These are phyloP conservation scores for Lasiosphaeria miniovina DNA, from an alignment of 495 filamentous ascomycete species.

Conservation along the genomic window DNA sequence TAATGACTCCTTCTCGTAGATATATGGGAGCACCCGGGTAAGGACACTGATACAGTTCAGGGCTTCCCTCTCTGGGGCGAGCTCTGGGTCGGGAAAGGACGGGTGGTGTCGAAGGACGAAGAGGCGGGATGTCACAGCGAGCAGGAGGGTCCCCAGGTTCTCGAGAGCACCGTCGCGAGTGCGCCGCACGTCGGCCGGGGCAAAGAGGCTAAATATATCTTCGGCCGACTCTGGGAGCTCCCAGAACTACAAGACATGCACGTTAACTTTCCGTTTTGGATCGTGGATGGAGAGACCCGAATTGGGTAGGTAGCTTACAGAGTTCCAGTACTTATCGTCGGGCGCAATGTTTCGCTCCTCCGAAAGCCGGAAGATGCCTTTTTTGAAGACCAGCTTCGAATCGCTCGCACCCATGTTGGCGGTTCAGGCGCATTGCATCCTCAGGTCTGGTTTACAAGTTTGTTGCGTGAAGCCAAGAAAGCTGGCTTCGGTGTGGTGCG, in stretches of 20 bases:
- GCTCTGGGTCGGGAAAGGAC: constrained; percentile 83
- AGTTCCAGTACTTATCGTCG: constrained; percentile 90
- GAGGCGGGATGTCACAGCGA: constrained; percentile 76
- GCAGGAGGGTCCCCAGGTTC: constrained; percentile 89
- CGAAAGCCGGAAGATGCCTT: constrained; percentile 95
- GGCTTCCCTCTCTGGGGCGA: constrained; percentile 85
- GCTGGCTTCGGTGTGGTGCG: too few relatives aligned
- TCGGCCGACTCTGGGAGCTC: constrained; percentile 94
- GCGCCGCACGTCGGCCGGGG: constrained; percentile 86
- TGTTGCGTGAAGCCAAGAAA: not conserved
- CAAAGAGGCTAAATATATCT: constrained; percentile 96
- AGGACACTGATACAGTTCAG: constrained; percentile 92
- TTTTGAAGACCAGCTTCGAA: constrained; percentile 98
- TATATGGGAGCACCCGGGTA: constrained; percentile 85
- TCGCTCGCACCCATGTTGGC: constrained; percentile 90
- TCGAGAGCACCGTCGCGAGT: constrained; percentile 80
- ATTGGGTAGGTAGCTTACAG: constrained; percentile 50
- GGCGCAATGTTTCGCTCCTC: constrained; percentile 85
- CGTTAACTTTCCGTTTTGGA: not conserved
- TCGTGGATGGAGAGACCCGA: constrained; percentile 15
- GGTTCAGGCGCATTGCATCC: constrained; percentile 23
- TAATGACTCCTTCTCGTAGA: constrained; percentile 88
- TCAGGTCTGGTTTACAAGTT: constrained; percentile 1
- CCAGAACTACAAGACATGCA: constrained; percentile 70
- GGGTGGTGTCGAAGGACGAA: constrained; percentile 79